Evolutionary conservation across 2,329 filamentous ascomycete species (phyloP).

Genomic region (Zymoseptoria passerinii): DNA sequence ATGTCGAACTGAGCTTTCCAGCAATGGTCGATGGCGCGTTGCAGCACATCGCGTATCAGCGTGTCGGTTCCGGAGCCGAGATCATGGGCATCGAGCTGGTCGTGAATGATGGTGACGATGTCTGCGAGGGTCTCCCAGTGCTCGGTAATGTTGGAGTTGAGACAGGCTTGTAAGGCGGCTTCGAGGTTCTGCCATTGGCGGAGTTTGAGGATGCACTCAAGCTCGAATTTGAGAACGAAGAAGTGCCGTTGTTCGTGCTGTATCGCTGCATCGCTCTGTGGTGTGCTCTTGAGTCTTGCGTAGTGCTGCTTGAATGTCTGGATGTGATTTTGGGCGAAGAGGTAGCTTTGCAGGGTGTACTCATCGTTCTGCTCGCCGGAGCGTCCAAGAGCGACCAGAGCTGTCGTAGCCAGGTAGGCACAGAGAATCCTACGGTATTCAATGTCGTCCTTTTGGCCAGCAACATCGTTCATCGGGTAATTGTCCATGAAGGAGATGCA

Average conservation of each 20-base stretch:
- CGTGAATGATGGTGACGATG: slow-evolving; percentile 38
- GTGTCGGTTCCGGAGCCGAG: neutral
- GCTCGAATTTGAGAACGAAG: slow-evolving; percentile 64
- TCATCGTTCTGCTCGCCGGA: slow-evolving; percentile 37
- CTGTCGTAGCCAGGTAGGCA: slow-evolving; percentile 53
- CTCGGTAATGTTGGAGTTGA: slow-evolving; percentile 21
- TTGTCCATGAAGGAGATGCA: slow-evolving; percentile 31
- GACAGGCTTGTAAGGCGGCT: slow-evolving; percentile 46
- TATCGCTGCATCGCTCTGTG: slow-evolving; percentile 27
- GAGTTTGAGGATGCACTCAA: slow-evolving; percentile 63
- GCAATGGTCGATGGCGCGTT: slow-evolving; percentile 62
- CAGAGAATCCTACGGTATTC: slow-evolving; percentile 58
- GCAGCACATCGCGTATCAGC: slow-evolving; percentile 36
- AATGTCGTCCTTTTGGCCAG: slow-evolving; percentile 25
- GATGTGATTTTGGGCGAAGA: slow-evolving; percentile 53
- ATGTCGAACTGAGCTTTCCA: slow-evolving; percentile 47
- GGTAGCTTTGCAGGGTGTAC: slow-evolving; percentile 52
- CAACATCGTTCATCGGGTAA: slow-evolving; percentile 14
- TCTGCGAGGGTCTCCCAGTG: slow-evolving; percentile 42
- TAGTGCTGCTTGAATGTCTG: slow-evolving; percentile 45
- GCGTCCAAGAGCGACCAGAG: slow-evolving; percentile 42
- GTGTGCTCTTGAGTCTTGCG: slow-evolving; percentile 26
- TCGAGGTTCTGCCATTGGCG: slow-evolving; percentile 59
- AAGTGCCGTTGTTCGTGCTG: slow-evolving; percentile 40
- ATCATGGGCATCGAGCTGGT: slow-evolving; percentile 15